Evolutionary conservation across 768 basidiomycete genomes (phyloP), one percentile per base, ranked within the genome.

Genomic region (Boletales sp.): DNA sequence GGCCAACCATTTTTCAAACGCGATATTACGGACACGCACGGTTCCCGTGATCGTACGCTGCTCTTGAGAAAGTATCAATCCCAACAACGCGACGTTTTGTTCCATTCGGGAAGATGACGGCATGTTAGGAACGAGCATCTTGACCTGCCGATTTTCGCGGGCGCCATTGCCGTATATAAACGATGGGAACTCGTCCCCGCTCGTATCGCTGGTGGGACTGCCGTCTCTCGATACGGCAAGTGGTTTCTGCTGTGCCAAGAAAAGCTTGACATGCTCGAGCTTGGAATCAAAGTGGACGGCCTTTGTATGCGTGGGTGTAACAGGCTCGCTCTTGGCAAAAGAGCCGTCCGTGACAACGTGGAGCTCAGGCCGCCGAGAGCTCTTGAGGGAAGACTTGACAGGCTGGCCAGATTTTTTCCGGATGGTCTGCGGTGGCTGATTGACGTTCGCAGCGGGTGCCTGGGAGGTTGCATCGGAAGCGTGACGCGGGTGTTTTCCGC

Each of bases 381-480:
- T 74, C 72, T 96, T 98, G 57, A 97, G 78, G 3, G 94, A 92
- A 4, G 92, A 84, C 68, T 92, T 94, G 62, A 98, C 82, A 5
- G 90, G 83, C 70, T 96, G 90, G 34, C 95, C 94, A 13, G 90
- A 91, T 71, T 96, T 97, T 70, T 97, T 97, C 53, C 93, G 83
- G 32, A 91, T 73, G 72, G 45, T 75, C 71, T 17, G 78, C 63
- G 52, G 31, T 2, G 43, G 18, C 19, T 47, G 52, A 31, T 56
- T 46, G 19, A 31, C 44, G 28, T 14, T 44, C 14, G 38, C 37
- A 25, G 14, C 37, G 17, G 45, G 34, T 32, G 48, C 31, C 38
- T 39, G 52, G 32, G 50, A 41, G 19, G 19, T 40, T 11, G 67
- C 54, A 30, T 62, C 64, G 11, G 66, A 64, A 30, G 51, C 19